These are phyloP conservation scores for Torulaspora indica DNA, from an alignment of 805 yeast genomes.

Conservation along the genomic window DNA sequence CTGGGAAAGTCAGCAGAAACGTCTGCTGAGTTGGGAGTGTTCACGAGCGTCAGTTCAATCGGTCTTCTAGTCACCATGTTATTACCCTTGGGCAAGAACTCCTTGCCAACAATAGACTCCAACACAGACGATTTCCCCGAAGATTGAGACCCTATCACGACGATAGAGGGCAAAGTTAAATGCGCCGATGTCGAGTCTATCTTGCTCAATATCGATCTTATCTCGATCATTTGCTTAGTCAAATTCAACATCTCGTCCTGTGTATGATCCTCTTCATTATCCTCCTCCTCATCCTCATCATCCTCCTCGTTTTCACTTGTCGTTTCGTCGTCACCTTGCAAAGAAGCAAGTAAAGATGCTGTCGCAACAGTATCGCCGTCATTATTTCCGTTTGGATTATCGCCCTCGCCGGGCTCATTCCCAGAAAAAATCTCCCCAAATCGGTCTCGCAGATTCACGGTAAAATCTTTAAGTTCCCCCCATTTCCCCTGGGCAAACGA, in stretches of 20 bases:
- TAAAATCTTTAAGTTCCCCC: constrained; percentile 55
- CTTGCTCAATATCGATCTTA: constrained; percentile 68
- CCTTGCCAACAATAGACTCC: constrained; percentile 97
- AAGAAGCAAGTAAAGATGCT: constrained; percentile 32
- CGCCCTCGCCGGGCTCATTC: constrained; percentile 17
- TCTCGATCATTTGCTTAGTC: constrained; percentile 96
- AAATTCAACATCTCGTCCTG: constrained; percentile 80
- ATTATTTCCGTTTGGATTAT: constrained; percentile 37
- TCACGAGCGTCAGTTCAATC: constrained; percentile 86
- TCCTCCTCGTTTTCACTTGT: constrained; percentile 34
- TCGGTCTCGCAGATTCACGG: constrained; percentile 49
- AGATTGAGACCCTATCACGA: constrained; percentile 95
- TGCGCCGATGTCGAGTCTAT: constrained; percentile 71
- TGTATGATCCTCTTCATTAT: constrained; percentile 51
- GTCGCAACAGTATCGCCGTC: constrained; percentile 52
- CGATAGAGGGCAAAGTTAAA: constrained; percentile 85
- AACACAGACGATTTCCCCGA: constrained; percentile 96
- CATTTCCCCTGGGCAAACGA: constrained; percentile 64
- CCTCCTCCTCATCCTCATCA: constrained; percentile 49
- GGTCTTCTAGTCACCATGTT: constrained; percentile 99
- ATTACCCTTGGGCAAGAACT: constrained; percentile 92
- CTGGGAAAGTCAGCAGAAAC: constrained; percentile 94
- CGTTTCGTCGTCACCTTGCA: constrained; percentile 40
- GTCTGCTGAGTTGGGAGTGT: constrained; percentile 74
- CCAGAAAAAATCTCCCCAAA: constrained; percentile 27